Base-by-base conservation (phyloP, 2,329 filamentous ascomycete species). In the Fusarium hostae region DNA sequence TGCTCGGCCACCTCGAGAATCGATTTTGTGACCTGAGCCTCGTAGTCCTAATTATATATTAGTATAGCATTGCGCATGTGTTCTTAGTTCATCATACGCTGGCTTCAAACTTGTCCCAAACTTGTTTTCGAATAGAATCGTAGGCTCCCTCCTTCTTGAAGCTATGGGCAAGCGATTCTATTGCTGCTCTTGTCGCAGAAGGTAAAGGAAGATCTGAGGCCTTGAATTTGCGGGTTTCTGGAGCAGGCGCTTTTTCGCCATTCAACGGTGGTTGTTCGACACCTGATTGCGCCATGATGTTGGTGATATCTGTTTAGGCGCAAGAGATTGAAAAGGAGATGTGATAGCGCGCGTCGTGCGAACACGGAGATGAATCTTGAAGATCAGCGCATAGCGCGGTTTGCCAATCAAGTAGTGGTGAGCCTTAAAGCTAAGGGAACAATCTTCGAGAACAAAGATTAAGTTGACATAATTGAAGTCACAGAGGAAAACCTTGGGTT, bases 111-210 rank as follows among this genome's bases (percentile, higher is more conserved):
- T 92, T 90, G 48, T 92, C 89, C 88, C 92, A 94, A 15, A 93
- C 86, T 75, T 92, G 88, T 78, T 94, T 95, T 68, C 93, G 90
- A 70, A 95, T 88, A 18, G 87, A 84, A 81, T 96, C 93, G 78
- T 95, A 96, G 63, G 92, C 92, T 67, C 93, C 93, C 81, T 94
- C 94, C 83, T 95, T 95, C 82, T 95, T 95, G 83, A 95, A 95
- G 15, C 88, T 91, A 78, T 93, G 91, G n/a, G 92, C 88, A 26
- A 95, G 86, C 20, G 86, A 88, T 75, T 95, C 92, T 62, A 95
- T 94, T 3, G 91, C 90, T 3, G 88, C 87, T 71, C 92, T 87
- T 57, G 93, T 93, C n/a, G 89, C 87, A 6, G 91, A 91, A 9
- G 92, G 88, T 24, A 95, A 82, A 3, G 93, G 93, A 22, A 95